phyloP scores from a whole-genome alignment of 192 early-diverging fungal species.

The Coemansia sp. region DNA sequence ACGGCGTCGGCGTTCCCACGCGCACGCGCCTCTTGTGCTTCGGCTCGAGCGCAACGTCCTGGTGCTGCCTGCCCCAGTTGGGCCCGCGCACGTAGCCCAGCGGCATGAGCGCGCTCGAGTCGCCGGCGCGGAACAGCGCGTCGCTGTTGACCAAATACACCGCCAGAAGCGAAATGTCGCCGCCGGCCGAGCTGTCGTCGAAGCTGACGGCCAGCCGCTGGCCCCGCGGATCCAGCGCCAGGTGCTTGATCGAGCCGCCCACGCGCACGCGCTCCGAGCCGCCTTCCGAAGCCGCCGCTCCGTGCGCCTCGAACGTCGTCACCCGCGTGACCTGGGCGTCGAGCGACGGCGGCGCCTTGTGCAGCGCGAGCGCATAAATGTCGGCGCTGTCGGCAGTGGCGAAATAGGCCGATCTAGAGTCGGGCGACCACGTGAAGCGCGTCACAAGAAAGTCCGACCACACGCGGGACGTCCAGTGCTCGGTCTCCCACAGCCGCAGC shows the following conservation, averaged over 20 bases:
- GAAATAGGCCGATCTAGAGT: slow-evolving; percentile 50
- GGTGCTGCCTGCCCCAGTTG: slow-evolving; percentile 39
- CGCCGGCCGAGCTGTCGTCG: slow-evolving; percentile 33
- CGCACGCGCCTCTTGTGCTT: too few relatives aligned
- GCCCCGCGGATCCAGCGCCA: slow-evolving; percentile 48
- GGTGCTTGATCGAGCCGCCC: slow-evolving; percentile 41
- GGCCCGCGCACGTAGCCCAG: slow-evolving; percentile 55
- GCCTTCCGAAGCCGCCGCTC: slow-evolving; percentile 18
- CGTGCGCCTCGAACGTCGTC: slow-evolving; percentile 33
- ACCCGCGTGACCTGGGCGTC: slow-evolving; percentile 39
- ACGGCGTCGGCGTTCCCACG: slow-evolving; percentile 37
- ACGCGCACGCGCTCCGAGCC: slow-evolving; percentile 37
- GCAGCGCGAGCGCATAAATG: slow-evolving; percentile 43
- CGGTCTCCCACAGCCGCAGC: slow-evolving; percentile 54
- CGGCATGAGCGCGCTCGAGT: slow-evolving; percentile 39
- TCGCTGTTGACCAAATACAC: slow-evolving; percentile 44
- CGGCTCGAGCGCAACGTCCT: background rate
- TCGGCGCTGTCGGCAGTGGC: slow-evolving; percentile 18
- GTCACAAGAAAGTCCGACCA: slow-evolving; percentile 47
- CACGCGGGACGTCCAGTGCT: slow-evolving; percentile 41
- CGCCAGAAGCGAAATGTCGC: slow-evolving; percentile 50
- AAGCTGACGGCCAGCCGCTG: slow-evolving; percentile 52
- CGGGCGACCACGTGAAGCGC: slow-evolving; percentile 48
- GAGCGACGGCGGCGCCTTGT: slow-evolving; percentile 36
- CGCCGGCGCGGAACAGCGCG: slow-evolving; percentile 46